phyloP scores from a whole-genome alignment of 2,329 filamentous ascomycete genomes.

The Calonectria pauciramosa region DNA sequence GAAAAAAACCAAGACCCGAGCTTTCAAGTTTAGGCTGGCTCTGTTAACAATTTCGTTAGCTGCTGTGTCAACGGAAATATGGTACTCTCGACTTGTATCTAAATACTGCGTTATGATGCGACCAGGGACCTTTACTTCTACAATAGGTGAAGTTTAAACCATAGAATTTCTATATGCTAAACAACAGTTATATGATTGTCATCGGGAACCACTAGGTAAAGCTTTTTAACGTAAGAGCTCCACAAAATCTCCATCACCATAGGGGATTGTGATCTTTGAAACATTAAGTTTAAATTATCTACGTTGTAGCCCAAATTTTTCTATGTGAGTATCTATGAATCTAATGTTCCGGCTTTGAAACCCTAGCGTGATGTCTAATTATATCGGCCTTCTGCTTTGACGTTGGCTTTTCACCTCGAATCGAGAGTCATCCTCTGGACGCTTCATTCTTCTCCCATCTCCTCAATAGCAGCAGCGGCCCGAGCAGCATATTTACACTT shows the following conservation, averaged over 20 bases:
- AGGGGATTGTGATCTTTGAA: neutral
- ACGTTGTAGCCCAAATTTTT: neutral
- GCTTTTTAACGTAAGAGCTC: too few species aligned
- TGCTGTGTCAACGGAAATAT: too few species aligned
- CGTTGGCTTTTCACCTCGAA: neutral
- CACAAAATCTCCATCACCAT: neutral
- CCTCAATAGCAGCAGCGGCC: conserved; percentile 29
- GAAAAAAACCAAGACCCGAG: too few species aligned
- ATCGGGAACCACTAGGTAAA: too few species aligned
- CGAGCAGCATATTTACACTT: conserved; percentile 42
- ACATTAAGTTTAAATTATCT: neutral
- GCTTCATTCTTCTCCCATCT: conserved; percentile 2
- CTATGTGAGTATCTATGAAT: neutral
- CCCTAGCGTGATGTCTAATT: neutral
- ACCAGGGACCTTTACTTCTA: too few species aligned
- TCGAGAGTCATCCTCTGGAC: neutral
- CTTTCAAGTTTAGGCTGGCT: too few species aligned
- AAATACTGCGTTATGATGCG: too few species aligned
- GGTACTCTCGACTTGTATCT: too few species aligned
- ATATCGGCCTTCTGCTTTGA: neutral
- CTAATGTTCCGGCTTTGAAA: neutral
- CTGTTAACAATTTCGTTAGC: too few species aligned
- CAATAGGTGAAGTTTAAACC: too few species aligned
- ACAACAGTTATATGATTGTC: too few species aligned
- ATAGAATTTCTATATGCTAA: too few species aligned